phyloP scores from a whole-genome alignment of 352 stramenopile species.

The Phytophthora macrochlamydospora region DNA sequence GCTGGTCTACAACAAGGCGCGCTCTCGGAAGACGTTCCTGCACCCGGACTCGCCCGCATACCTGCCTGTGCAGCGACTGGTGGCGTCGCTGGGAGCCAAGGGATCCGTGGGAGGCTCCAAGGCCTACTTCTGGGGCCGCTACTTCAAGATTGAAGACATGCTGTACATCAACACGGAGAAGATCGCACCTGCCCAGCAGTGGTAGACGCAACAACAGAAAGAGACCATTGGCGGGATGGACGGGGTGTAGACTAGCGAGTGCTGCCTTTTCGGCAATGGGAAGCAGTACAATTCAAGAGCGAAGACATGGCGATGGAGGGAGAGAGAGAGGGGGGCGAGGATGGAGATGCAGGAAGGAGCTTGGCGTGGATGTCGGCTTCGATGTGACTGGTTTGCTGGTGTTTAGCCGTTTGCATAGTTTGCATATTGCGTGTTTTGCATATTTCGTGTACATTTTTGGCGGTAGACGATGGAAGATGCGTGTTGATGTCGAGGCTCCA shows the following conservation, averaged over 20 bases:
- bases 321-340: slow-evolving; percentile 3
- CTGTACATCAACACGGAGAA: slow-evolving; percentile 88
- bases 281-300: slow-evolving; percentile 10
- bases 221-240: slow-evolving; percentile 9
- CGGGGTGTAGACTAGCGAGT: slow-evolving; percentile 25
- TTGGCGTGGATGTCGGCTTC: slow-evolving; percentile 10
- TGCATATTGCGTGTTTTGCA: slow-evolving; percentile 35
- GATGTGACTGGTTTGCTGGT: slow-evolving; percentile 24
- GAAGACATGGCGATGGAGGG: slow-evolving; percentile 17
- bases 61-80: slow-evolving; percentile 62
- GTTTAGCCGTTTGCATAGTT: slow-evolving; percentile 29
- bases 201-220: slow-evolving; percentile 38
- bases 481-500: slow-evolving; percentile 30
- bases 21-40: slow-evolving; percentile 86
- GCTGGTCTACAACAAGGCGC: slow-evolving; percentile 90
- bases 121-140: slow-evolving; percentile 89
- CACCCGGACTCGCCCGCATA: slow-evolving; percentile 85
- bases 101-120: slow-evolving; percentile 79
- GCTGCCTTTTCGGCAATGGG: slow-evolving; percentile 1
- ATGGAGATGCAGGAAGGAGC: not conserved
- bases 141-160: slow-evolving; percentile 84
- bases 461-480: slow-evolving; percentile 39
- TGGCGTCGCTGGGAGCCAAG: slow-evolving; percentile 57
- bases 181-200: slow-evolving; percentile 79
- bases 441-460: slow-evolving; percentile 27